Percentiles rank a stretch among this genome's conserved stretches.
Evolutionary conservation across 169 alveolate genomes (phyloP).

Genomic region (Cryptosporidium muris): DNA sequence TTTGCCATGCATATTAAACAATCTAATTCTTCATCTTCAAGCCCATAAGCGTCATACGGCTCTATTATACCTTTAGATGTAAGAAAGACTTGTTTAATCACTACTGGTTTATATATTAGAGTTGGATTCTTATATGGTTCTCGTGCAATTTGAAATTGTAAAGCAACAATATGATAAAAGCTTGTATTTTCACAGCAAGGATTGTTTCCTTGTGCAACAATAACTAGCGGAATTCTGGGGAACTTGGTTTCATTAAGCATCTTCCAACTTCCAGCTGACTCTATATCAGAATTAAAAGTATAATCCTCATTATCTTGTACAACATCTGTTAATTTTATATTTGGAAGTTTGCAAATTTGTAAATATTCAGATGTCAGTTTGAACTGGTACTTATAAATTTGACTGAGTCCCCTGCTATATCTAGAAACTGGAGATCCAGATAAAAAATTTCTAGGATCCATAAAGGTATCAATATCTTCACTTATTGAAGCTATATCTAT

Average conservation of each 20-base stretch:
- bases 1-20: conserved; percentile 74
- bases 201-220: too few species aligned
- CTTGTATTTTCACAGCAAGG: background rate
- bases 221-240: background rate
- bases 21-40: conserved; percentile 72
- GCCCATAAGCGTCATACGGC: conserved; percentile 63
- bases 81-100: conserved; percentile 16
- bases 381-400: conserved; percentile 8
- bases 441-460: background rate
- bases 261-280: background rate
- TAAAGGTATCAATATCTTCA: background rate
- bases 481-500: background rate
- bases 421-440: background rate
- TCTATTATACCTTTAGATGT: conserved; percentile 21
- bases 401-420: conserved; percentile 40
- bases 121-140: conserved; percentile 45
- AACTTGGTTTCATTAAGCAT: background rate
- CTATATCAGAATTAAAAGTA: background rate
- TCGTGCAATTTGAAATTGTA: conserved; percentile 48
- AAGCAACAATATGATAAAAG: background rate
- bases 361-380: conserved; percentile 47
- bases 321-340: background rate
- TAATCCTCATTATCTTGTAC: background rate
- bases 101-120: conserved; percentile 44
- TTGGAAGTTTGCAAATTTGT: conserved; percentile 12